Conservation (phyloP, 805 yeast genomes). For the Spathaspora arborariae region DNA sequence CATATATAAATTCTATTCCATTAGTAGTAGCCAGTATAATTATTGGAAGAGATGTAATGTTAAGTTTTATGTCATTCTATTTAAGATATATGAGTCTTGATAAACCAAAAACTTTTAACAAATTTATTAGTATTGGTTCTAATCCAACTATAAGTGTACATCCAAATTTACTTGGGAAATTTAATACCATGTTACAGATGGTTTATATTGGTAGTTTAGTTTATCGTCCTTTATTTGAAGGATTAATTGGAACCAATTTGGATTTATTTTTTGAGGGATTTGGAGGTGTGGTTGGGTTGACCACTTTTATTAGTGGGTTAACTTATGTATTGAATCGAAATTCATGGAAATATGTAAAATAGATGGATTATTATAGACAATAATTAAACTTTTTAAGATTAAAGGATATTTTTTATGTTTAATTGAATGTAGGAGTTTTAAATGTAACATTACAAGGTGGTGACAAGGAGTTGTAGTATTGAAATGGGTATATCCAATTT, state of each 20-base stretch:
- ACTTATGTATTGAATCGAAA: conserved; percentile 68
- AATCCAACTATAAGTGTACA: conserved; percentile 81
- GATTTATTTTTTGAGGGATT: conserved; percentile 19
- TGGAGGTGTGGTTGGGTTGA: conserved; percentile 36
- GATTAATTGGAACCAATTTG: conserved; percentile 10
- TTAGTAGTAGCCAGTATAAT: conserved; percentile 58
- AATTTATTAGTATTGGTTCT: conserved; percentile 71
- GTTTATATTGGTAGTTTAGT: conserved; percentile 61
- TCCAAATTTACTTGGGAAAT: conserved; percentile 82
- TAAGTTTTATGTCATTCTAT: conserved; percentile 69
- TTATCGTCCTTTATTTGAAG: conserved; percentile 29
- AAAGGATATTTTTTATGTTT: neutral
- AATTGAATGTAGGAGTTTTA: conserved; percentile 1
- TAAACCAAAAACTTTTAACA: conserved; percentile 63
- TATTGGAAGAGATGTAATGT: conserved; percentile 75
- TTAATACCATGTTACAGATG: conserved; percentile 93
- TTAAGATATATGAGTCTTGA: conserved; percentile 73
- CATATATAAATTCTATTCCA: conserved; percentile 70
- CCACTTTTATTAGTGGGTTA: conserved; percentile 76
- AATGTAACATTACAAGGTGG: conserved; percentile 1
- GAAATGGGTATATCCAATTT: conserved; percentile 2
- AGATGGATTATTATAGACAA: conserved; percentile 7
- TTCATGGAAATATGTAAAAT: conserved; percentile 56
- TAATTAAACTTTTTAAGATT: conserved; percentile 6
- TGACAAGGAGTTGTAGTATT: neutral